These are phyloP conservation scores for Erodium texanum DNA, from an alignment of 441 rosid genomes.

Conservation along the genomic window DNA sequence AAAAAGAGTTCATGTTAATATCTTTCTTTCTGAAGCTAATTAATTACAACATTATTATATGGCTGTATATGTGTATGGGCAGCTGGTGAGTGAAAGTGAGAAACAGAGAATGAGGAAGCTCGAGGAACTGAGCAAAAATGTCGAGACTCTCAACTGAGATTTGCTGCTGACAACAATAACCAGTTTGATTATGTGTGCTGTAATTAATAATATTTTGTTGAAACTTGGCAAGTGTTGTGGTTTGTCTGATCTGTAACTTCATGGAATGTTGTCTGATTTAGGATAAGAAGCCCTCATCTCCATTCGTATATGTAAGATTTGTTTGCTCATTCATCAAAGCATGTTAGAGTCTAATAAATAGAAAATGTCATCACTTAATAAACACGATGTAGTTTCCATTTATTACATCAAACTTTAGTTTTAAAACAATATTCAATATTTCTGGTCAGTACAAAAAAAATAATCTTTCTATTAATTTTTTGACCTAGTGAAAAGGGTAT, in stretches of 20 bases:
- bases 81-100: conserved; percentile 86
- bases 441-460: too few species aligned
- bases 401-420: too few species aligned
- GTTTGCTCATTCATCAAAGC: neutral
- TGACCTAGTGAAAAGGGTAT: too few species aligned
- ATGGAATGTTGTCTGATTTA: conserved; percentile 5
- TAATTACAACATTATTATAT: neutral
- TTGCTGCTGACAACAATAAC: conserved; percentile 12
- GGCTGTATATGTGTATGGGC: conserved; percentile 11
- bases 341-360: too few species aligned
- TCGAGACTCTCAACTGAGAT: conserved; percentile 36
- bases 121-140: conserved; percentile 71
- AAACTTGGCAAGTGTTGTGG: conserved; percentile 17
- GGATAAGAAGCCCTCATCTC: neutral
- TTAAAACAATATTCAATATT: too few species aligned
- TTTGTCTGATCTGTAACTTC: conserved; percentile 12
- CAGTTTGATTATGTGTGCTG: conserved; percentile 19
- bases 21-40: neutral
- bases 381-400: too few species aligned
- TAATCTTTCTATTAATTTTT: too few species aligned
- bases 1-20: neutral
- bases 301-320: neutral
- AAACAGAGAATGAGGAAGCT: conserved; percentile 72
- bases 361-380: too few species aligned
- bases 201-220: conserved; percentile 17